A percentile compares a stretch with the other conserved stretches of the same genome.
These are phyloP conservation scores for Aspergillus sergii DNA, from an alignment of 2,329 filamentous ascomycete species.

Conservation along the genomic window DNA sequence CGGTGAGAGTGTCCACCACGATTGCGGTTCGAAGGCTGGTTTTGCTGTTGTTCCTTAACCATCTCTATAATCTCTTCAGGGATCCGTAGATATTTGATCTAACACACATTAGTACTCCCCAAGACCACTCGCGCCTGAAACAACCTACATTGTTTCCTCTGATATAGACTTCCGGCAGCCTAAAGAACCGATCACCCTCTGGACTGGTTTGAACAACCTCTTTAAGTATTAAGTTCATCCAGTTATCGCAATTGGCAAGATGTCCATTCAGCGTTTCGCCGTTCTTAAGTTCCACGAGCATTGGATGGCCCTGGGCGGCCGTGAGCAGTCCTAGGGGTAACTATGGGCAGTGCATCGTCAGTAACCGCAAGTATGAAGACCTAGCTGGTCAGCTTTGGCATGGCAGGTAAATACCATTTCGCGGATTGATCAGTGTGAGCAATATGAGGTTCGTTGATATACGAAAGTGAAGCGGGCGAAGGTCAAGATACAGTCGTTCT, in stretches of 20 bases:
- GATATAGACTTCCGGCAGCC: slow-evolving; percentile 91
- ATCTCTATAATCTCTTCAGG: slow-evolving; percentile 95
- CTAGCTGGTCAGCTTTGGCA: not conserved
- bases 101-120: not conserved
- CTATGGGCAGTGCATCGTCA: slow-evolving; percentile 38
- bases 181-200: slow-evolving; percentile 91
- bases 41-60: slow-evolving; percentile 88
- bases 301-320: slow-evolving; percentile 94
- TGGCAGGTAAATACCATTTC: slow-evolving; percentile 5
- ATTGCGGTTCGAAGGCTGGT: slow-evolving; percentile 53
- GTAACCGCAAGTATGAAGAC: not conserved
- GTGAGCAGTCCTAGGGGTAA: slow-evolving; percentile 79
- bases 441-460: not conserved
- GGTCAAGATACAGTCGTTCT: not conserved
- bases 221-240: slow-evolving; percentile 98
- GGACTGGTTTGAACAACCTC: slow-evolving; percentile 96
- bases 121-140: not conserved
- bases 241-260: slow-evolving; percentile 94
- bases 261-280: slow-evolving; percentile 97
- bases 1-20: slow-evolving; percentile 37
- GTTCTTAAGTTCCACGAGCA: slow-evolving; percentile 96
- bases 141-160: slow-evolving; percentile 89
- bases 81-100: slow-evolving; percentile 98
- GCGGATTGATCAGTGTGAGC: slow-evolving; percentile 1
- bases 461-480: not conserved